Conservation (phyloP, 108 stramenopile species). For the Fragilaria crotonensis region DNA sequence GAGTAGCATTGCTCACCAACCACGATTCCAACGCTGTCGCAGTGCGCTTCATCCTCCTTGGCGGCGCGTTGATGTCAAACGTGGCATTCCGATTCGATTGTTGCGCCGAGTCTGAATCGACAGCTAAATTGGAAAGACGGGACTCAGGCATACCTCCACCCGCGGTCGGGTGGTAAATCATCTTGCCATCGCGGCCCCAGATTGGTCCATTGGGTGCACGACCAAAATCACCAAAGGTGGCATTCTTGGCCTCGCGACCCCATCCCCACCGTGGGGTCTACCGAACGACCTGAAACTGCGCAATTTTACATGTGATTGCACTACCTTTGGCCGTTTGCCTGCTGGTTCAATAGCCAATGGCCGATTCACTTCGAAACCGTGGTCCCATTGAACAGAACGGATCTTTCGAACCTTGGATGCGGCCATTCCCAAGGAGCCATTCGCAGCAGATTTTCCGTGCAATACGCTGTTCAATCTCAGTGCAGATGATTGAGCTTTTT, state of each 20-base stretch:
- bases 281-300: slow-evolving; percentile 52
- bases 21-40: slow-evolving; percentile 46
- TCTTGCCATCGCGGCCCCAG: slow-evolving; percentile 47
- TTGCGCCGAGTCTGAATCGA: neutral
- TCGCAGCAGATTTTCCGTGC: slow-evolving; percentile 10
- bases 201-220: slow-evolving; percentile 15
- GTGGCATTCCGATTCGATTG: slow-evolving; percentile 27
- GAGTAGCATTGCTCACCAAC: slow-evolving; percentile 18
- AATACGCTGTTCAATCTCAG: slow-evolving; percentile 32
- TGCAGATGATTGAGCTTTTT: slow-evolving; percentile 41
- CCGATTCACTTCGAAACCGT: slow-evolving; percentile 5
- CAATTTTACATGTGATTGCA: slow-evolving; percentile 23
- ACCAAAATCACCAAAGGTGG: slow-evolving; percentile 56
- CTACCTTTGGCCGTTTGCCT: slow-evolving; percentile 25
- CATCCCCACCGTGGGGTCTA: slow-evolving; percentile 44
- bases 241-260: slow-evolving; percentile 43
- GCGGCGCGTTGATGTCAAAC: slow-evolving; percentile 15
- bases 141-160: slow-evolving; percentile 11
- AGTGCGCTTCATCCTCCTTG: slow-evolving; percentile 28
- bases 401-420: slow-evolving; percentile 23
- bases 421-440: neutral
- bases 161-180: slow-evolving; percentile 37
- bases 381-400: slow-evolving; percentile 45
- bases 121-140: neutral
- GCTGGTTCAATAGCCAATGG: slow-evolving; percentile 7